A percentile compares a stretch with the other conserved stretches of the same genome.
Conservation (phyloP, 2,329 filamentous ascomycete species). For the Orbilia oligospora region DNA sequence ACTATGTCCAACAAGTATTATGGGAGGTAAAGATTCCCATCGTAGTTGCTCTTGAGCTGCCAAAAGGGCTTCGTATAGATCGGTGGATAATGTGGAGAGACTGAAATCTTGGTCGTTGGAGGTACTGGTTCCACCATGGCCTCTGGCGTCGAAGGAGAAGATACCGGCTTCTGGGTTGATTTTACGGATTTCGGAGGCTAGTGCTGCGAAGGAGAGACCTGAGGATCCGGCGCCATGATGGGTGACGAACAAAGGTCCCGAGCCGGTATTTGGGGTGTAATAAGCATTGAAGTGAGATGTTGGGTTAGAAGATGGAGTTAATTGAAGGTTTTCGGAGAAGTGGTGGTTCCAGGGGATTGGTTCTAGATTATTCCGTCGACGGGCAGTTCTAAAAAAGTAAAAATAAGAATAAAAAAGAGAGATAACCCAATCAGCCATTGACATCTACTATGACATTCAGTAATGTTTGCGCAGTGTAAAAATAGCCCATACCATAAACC, state of each 20-base stretch:
- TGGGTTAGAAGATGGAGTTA: constrained; percentile 71
- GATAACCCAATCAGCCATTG: constrained; percentile 3
- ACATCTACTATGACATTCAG: not conserved
- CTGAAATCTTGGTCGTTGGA: constrained; percentile 74
- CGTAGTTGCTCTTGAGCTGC: constrained; percentile 77
- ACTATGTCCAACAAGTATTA: constrained; percentile 90
- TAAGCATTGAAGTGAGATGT: constrained; percentile 81
- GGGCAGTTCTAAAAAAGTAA: constrained; percentile 54
- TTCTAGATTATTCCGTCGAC: constrained; percentile 72
- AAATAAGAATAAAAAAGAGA: not conserved
- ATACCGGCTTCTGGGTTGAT: constrained; percentile 84
- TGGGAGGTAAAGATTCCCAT: constrained; percentile 80
- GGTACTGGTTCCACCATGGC: constrained; percentile 75
- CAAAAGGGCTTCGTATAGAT: constrained; percentile 72
- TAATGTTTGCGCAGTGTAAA: constrained; percentile 61
- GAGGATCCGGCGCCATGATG: constrained; percentile 97
- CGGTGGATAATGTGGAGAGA: constrained; percentile 79
- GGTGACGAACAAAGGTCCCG: constrained; percentile 87
- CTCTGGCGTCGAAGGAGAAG: constrained; percentile 86
- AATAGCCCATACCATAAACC: constrained; percentile 61
- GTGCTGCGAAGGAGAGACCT: constrained; percentile 88
- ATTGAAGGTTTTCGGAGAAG: constrained; percentile 87
- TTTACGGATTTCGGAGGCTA: constrained; percentile 82
- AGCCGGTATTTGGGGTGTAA: constrained; percentile 81
- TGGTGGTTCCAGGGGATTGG: constrained; percentile 88